phyloP scores from a whole-genome alignment of 2,329 filamentous ascomycete genomes.

The Pestalotiopsis sp. region DNA sequence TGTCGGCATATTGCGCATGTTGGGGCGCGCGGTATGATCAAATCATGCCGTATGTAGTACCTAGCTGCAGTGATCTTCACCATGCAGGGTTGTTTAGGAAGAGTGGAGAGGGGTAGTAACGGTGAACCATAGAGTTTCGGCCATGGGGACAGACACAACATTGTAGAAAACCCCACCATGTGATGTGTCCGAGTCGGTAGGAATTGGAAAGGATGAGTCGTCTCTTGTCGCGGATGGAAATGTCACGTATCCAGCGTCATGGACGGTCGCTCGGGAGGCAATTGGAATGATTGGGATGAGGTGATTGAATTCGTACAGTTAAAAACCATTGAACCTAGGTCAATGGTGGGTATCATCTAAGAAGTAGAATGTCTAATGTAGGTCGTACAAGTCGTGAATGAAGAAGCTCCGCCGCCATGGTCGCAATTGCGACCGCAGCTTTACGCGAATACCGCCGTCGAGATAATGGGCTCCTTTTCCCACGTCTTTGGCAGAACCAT shows the following conservation, averaged over 20 bases:
- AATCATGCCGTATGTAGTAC: not conserved
- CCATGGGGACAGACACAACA: not conserved
- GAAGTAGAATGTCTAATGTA: not conserved
- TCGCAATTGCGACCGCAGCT: conserved; percentile 15
- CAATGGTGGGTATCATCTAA: not conserved
- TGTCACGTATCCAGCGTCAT: not conserved
- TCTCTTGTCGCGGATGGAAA: not conserved
- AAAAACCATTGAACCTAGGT: not conserved
- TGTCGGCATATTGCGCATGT: not conserved
- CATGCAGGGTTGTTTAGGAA: not conserved
- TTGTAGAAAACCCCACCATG: not conserved
- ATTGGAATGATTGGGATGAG: not conserved
- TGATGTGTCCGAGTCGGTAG: not conserved
- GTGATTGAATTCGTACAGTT: not conserved
- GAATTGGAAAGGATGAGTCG: not conserved
- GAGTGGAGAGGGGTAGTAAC: not conserved
- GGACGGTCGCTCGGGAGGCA: not conserved
- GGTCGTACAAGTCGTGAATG: conserved; percentile 1
- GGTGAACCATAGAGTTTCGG: not conserved
- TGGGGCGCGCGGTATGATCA: not conserved
- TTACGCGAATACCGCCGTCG: conserved; percentile 31
- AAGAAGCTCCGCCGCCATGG: not conserved
- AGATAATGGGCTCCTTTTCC: conserved; percentile 28
- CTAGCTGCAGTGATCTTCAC: not conserved
- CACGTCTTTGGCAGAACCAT: conserved; percentile 28